Percentiles rank a stretch among this genome's conserved stretches.
Evolutionary conservation across 257 asterid species (phyloP).

Genomic region (Nicotiana sylvestris): DNA sequence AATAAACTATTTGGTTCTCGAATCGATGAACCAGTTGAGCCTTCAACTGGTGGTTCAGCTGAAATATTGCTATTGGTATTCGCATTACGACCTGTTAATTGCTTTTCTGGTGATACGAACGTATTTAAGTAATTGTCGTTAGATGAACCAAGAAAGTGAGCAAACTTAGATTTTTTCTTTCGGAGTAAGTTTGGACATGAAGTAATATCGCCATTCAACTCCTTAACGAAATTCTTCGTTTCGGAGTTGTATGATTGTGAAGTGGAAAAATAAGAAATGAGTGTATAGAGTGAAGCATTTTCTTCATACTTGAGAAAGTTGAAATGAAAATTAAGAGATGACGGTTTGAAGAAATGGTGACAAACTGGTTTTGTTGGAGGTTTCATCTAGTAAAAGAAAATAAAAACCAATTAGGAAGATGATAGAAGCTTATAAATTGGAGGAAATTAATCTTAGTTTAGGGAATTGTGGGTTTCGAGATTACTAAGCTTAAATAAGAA

Average conservation of each 20-base stretch:
- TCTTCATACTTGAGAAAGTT: neutral
- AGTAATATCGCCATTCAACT: too few relatives aligned
- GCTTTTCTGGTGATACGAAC: too few relatives aligned
- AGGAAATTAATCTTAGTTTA: too few relatives aligned
- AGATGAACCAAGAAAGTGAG: too few relatives aligned
- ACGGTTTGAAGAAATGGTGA: neutral
- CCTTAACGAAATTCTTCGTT: constrained; percentile 3
- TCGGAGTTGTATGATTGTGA: constrained; percentile 15
- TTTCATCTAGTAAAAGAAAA: neutral
- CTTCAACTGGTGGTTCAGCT: constrained; percentile 23
- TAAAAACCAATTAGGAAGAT: too few relatives aligned
- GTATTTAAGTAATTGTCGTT: too few relatives aligned
- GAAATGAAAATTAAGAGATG: neutral
- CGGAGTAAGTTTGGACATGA: too few relatives aligned
- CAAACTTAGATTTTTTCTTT: too few relatives aligned
- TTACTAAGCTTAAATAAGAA: too few relatives aligned
- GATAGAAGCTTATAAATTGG: too few relatives aligned
- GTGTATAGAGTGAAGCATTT: neutral
- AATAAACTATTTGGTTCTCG: constrained; percentile 46
- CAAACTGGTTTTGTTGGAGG: neutral
- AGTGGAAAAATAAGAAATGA: neutral
- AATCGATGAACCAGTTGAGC: constrained; percentile 24
- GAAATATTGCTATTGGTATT: constrained; percentile 18
- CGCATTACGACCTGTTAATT: too few relatives aligned
- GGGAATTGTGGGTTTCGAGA: too few relatives aligned